Evolutionary conservation across 73 alveolate genomes (phyloP).

Genomic region (Chromera velia): DNA sequence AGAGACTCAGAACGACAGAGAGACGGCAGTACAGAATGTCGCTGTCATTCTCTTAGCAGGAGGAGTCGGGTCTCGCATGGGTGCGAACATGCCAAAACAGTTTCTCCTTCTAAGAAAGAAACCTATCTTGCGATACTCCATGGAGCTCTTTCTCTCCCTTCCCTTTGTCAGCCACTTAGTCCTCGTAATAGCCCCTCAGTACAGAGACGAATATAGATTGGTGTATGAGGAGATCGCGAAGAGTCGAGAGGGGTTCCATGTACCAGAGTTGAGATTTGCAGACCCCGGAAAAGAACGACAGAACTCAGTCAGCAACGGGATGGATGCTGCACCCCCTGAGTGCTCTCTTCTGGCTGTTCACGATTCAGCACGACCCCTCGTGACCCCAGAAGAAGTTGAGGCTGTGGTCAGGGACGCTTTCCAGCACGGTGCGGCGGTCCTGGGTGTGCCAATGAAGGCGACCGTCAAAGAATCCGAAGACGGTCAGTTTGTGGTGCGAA

Average conservation of each 20-base stretch:
- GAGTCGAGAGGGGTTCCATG: too few species aligned
- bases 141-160: not conserved
- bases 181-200: not conserved
- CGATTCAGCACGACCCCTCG: not conserved
- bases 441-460: not conserved
- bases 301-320: not conserved
- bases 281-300: not conserved
- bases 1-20: too few species aligned
- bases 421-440: not conserved
- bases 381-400: not conserved
- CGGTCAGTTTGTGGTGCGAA: not conserved
- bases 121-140: not conserved
- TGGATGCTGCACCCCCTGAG: not conserved
- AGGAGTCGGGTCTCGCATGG: not conserved
- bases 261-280: too few species aligned
- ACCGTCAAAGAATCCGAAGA: not conserved
- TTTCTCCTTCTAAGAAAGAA: not conserved
- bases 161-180: not conserved
- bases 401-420: not conserved
- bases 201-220: not conserved
- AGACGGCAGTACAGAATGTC: not conserved
- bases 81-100: not conserved
- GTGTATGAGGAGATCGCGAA: not conserved
- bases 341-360: not conserved
- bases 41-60: not conserved